These are phyloP conservation scores for Chiua sp. DNA, from an alignment of 1,284 basidiomycete species.

Conservation along the genomic window DNA sequence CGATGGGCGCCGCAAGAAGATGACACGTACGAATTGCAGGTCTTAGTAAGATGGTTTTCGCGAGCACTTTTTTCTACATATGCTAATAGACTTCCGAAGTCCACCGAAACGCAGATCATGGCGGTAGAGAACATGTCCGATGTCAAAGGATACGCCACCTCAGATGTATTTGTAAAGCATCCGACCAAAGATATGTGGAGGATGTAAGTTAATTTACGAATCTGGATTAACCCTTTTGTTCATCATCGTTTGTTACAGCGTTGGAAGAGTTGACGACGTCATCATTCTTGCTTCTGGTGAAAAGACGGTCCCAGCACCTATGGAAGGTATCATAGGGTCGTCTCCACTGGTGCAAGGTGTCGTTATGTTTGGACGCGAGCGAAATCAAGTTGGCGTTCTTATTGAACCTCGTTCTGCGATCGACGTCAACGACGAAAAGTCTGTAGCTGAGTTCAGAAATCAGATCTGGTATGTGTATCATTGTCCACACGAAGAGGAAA, in stretches of 20 bases:
- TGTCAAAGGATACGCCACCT: slow-evolving; percentile 32
- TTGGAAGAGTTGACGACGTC: slow-evolving; percentile 35
- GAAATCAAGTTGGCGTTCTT: slow-evolving; percentile 45
- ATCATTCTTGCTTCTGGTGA: slow-evolving; percentile 37
- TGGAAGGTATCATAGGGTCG: slow-evolving; percentile 33
- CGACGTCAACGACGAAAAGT: slow-evolving; percentile 32
- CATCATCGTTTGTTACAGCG: slow-evolving; percentile 4
- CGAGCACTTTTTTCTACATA: background rate
- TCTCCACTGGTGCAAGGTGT: slow-evolving; percentile 21
- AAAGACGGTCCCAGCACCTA: slow-evolving; percentile 37
- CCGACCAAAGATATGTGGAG: slow-evolving; percentile 37
- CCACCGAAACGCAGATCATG: slow-evolving; percentile 11
- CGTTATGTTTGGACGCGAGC: slow-evolving; percentile 47
- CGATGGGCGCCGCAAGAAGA: slow-evolving; percentile 38
- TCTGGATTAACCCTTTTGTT: background rate
- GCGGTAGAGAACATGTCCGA: slow-evolving; percentile 36
- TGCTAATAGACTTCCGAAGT: slow-evolving; percentile 9
- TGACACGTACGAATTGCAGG: slow-evolving; percentile 37
- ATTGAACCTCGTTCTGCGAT: slow-evolving; percentile 40
- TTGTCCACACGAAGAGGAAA: background rate
- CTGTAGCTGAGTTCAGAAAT: slow-evolving; percentile 40
- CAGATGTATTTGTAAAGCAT: slow-evolving; percentile 32
- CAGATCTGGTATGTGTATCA: slow-evolving; percentile 41
- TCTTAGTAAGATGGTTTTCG: slow-evolving; percentile 29
- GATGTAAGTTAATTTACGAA: slow-evolving; percentile 17